A percentile compares a stretch with the other conserved stretches of the same genome.
These are phyloP conservation scores for Moricandia arvensis DNA, from an alignment of 345 rosid genomes.

Conservation along the genomic window DNA sequence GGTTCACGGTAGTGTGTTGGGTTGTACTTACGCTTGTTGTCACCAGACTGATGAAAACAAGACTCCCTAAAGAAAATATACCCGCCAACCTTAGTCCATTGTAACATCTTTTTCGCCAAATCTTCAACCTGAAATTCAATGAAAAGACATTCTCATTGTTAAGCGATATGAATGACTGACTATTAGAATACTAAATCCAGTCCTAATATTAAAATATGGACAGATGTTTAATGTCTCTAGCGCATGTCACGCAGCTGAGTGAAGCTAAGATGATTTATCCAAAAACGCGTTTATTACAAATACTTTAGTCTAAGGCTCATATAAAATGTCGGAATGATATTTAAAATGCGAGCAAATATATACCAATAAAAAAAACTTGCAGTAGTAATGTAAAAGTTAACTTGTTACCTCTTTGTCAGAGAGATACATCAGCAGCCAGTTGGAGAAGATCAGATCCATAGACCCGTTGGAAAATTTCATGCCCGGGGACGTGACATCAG, in stretches of 20 bases:
- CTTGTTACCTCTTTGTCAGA: slow-evolving; percentile 74
- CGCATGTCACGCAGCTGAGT: not conserved
- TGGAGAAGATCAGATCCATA: slow-evolving; percentile 80
- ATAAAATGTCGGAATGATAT: no score
- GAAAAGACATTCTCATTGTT: not conserved
- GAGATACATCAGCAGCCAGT: slow-evolving; percentile 98
- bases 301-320: no score
- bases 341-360: no score
- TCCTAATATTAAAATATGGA: not conserved
- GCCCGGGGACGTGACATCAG: slow-evolving; percentile 81
- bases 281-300: no score
- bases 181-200: not conserved
- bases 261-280: not conserved
- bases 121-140: slow-evolving; percentile 57
- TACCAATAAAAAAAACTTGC: no score
- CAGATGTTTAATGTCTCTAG: not conserved
- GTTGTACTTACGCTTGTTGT: slow-evolving; percentile 68
- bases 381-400: not conserved
- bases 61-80: slow-evolving; percentile 92
- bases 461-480: slow-evolving; percentile 62
- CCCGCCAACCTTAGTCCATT: slow-evolving; percentile 92
- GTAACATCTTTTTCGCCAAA: slow-evolving; percentile 71
- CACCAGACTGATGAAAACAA: slow-evolving; percentile 96
- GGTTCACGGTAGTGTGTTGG: slow-evolving; percentile 99
- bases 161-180: not conserved